phyloP scores from a whole-genome alignment of 176 grass and related monocot species.

The Typha latifolia region DNA sequence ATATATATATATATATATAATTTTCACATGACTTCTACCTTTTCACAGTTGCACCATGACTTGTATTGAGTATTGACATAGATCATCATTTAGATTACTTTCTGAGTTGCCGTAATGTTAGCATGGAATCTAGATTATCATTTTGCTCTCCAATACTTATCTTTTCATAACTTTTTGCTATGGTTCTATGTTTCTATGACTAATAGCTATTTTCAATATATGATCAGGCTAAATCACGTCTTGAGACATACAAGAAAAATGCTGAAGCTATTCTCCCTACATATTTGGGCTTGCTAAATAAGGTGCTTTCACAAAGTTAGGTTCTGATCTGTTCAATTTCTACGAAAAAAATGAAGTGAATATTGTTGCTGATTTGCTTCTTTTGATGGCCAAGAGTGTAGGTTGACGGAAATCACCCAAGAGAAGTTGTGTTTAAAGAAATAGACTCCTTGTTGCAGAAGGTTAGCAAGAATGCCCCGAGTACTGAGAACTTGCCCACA shows the following conservation, averaged over 20 bases:
- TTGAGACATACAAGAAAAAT: constrained; percentile 77
- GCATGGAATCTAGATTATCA: too few species aligned
- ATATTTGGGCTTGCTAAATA: constrained; percentile 58
- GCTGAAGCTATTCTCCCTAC: constrained; percentile 57
- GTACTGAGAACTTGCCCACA: constrained; percentile 35
- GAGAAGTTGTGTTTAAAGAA: constrained; percentile 56
- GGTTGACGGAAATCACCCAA: constrained; percentile 72
- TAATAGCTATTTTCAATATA: constrained; percentile 1
- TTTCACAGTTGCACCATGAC: too few species aligned
- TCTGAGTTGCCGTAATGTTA: too few species aligned
- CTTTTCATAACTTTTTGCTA: neutral
- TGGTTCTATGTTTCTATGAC: neutral
- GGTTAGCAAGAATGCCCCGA: constrained; percentile 37
- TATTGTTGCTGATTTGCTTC: constrained; percentile 4
- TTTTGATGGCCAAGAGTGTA: constrained; percentile 45
- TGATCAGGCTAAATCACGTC: constrained; percentile 70
- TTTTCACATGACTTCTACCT: too few species aligned
- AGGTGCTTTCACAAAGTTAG: constrained; percentile 41
- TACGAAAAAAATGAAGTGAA: neutral
- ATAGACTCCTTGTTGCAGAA: constrained; percentile 61
- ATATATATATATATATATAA: too few species aligned
- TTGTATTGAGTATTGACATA: too few species aligned
- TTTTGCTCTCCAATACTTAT: too few species aligned
- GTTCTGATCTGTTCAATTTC: neutral
- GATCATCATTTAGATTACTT: too few species aligned